Conservation (phyloP, 2,329 filamentous ascomycete species). For the Rachicladosporium sp. region DNA sequence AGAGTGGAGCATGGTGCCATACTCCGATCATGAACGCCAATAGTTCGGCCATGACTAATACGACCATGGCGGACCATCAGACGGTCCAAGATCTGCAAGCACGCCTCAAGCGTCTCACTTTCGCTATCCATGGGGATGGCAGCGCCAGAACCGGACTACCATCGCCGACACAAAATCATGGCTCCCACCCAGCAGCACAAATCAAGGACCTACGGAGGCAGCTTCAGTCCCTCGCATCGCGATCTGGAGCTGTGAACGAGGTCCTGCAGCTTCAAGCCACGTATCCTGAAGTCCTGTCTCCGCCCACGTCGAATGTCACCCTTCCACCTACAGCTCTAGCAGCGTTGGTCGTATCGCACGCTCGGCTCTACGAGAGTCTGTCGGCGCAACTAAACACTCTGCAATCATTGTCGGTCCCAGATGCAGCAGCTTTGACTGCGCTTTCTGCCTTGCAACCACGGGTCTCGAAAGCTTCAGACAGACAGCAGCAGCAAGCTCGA, state of each 20-base stretch:
- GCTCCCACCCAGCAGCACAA: background rate
- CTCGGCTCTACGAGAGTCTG: slow-evolving; percentile 28
- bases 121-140: slow-evolving; percentile 27
- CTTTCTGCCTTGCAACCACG: slow-evolving; percentile 48
- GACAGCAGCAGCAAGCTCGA: slow-evolving; percentile 48
- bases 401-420: slow-evolving; percentile 31
- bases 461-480: slow-evolving; percentile 48
- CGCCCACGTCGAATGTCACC: slow-evolving; percentile 9
- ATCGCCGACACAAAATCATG: background rate
- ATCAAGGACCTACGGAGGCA: slow-evolving; percentile 15
- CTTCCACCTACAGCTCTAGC: slow-evolving; percentile 16
- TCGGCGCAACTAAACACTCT: slow-evolving; percentile 34
- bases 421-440: slow-evolving; percentile 33
- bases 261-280: slow-evolving; percentile 28
- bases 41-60: no score
- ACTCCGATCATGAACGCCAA: slow-evolving; percentile 23
- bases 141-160: slow-evolving; percentile 5
- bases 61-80: no score
- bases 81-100: slow-evolving; percentile 25
- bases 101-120: slow-evolving; percentile 32
- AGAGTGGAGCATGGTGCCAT: no score
- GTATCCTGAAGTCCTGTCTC: slow-evolving; percentile 28
- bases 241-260: slow-evolving; percentile 28
- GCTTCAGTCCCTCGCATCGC: slow-evolving; percentile 26
- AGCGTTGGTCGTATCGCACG: slow-evolving; percentile 32